Percentiles rank a stretch among this genome's conserved stretches.
Evolutionary conservation across 2,329 filamentous ascomycete species (phyloP).

Genomic region (Trichophyton simii): DNA sequence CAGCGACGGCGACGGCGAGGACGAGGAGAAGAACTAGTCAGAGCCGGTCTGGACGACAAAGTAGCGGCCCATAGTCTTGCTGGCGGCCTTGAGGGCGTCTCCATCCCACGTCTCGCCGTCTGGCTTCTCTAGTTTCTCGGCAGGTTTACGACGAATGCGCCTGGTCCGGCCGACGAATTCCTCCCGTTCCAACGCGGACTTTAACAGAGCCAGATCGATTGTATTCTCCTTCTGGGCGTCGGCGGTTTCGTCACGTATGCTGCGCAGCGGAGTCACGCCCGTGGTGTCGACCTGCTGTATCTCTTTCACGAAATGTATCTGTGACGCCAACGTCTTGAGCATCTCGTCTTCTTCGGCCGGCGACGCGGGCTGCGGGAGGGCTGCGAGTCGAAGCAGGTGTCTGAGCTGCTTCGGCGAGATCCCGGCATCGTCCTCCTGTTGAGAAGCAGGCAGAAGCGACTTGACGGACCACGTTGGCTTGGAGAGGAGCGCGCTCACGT

Average conservation of each 20-base stretch:
- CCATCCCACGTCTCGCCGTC: constrained; percentile 49
- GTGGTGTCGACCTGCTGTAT: constrained; percentile 68
- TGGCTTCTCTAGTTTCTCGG: constrained; percentile 20
- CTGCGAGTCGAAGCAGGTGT: constrained; percentile 79
- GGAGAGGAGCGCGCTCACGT: constrained; percentile 41
- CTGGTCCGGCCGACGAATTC: constrained; percentile 29
- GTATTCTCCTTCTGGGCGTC: constrained; percentile 29
- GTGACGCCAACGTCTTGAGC: constrained; percentile 61
- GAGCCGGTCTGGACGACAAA: constrained; percentile 54
- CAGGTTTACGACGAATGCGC: constrained; percentile 35
- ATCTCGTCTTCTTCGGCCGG: constrained; percentile 54
- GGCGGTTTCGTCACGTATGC: constrained; percentile 60
- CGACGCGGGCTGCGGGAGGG: constrained; percentile 59
- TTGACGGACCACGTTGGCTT: constrained; percentile 73
- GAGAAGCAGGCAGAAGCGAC: constrained; percentile 45
- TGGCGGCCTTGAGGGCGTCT: constrained; percentile 56
- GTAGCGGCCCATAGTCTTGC: constrained; percentile 55
- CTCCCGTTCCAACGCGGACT: constrained; percentile 29
- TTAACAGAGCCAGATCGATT: constrained; percentile 27
- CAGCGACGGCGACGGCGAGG: neutral
- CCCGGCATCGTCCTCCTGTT: constrained; percentile 20
- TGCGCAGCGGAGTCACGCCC: constrained; percentile 58
- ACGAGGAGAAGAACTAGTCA: neutral
- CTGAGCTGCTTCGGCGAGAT: constrained; percentile 58
- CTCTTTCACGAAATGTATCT: constrained; percentile 81